Percentiles rank a stretch among this genome's conserved stretches.
Conservation (phyloP, 2,329 filamentous ascomycete species). For the Cercospora sojina region DNA sequence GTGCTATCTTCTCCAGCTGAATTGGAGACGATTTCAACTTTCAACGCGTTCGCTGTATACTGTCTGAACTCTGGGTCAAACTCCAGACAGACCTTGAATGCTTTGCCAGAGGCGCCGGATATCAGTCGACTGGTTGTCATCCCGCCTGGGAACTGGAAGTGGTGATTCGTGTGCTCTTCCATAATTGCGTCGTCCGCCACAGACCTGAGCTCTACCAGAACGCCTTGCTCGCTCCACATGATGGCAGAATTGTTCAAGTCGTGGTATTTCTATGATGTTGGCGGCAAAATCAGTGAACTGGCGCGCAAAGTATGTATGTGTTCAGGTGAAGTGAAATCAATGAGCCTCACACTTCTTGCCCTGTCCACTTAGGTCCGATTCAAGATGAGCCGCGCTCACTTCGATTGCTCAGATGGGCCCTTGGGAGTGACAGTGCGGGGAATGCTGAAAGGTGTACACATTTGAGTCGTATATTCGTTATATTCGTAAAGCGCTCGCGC, state of each 20-base stretch:
- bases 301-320: background rate
- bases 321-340: background rate
- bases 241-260: background rate
- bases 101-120: background rate
- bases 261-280: background rate
- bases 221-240: background rate
- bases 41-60: background rate
- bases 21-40: background rate
- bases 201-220: background rate
- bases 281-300: background rate
- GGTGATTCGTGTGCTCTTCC: background rate
- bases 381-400: background rate
- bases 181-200: background rate
- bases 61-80: background rate
- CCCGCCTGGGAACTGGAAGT: background rate
- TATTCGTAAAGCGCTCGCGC: background rate
- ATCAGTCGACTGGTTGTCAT: background rate
- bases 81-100: background rate
- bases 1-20: background rate
- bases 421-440: background rate
- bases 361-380: background rate
- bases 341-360: background rate
- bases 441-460: background rate
- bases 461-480: background rate
- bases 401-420: background rate